A percentile compares a stretch with the other conserved stretches of the same genome.
Evolutionary conservation across 2,329 filamentous ascomycete genomes (phyloP).

Genomic region (Beauveria pseudobassiana): DNA sequence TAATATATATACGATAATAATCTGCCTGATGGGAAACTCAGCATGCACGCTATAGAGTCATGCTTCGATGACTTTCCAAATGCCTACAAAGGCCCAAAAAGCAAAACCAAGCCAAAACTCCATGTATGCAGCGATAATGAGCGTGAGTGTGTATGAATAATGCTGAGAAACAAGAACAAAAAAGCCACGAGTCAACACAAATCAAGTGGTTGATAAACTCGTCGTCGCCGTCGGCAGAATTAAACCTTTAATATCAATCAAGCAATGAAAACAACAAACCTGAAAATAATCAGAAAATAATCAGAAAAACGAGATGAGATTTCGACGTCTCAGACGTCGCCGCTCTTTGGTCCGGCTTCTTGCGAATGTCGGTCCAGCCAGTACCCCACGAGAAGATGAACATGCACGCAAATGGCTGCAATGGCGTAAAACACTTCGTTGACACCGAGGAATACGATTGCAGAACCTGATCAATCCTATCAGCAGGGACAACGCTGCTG

Average conservation of each 20-base stretch:
- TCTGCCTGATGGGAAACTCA: neutral
- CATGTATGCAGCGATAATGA: conserved; percentile 10
- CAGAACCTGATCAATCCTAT: conserved; percentile 28
- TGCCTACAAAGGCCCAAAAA: neutral
- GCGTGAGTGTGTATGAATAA: neutral
- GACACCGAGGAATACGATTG: conserved; percentile 32
- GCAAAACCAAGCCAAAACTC: conserved; percentile 5
- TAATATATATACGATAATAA: neutral
- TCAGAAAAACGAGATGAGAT: too few relatives aligned
- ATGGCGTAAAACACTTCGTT: conserved; percentile 23
- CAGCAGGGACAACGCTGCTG: conserved; percentile 21
- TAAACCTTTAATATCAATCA: neutral
- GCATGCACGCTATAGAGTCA: neutral
- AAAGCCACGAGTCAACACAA: neutral
- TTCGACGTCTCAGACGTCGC: conserved; percentile 14
- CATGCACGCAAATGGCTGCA: conserved; percentile 22
- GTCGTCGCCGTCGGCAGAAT: neutral
- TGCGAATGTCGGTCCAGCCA: conserved; percentile 38
- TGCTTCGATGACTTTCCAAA: neutral
- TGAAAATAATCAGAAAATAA: neutral
- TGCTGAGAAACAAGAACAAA: neutral
- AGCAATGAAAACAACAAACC: neutral
- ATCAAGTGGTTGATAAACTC: neutral
- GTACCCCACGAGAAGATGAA: conserved; percentile 34
- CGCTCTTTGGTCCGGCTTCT: conserved; percentile 22